These are phyloP conservation scores for Cornus florida DNA, from an alignment of 148 eudicot genomes.

Conservation along the genomic window DNA sequence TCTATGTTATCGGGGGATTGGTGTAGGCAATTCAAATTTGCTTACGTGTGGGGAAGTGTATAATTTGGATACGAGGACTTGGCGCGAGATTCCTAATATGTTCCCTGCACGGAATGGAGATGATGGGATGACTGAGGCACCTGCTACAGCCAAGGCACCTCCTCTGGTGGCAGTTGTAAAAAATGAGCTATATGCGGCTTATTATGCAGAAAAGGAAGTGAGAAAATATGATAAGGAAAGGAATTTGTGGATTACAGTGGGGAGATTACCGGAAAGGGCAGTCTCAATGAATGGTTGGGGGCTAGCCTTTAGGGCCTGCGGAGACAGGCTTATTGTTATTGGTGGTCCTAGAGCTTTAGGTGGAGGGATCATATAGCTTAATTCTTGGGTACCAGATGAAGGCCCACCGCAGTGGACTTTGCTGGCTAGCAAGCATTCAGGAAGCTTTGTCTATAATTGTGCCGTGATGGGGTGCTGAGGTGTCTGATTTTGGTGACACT, in stretches of 20 bases:
- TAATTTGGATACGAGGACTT: conserved; percentile 27
- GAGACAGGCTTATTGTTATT: conserved; percentile 36
- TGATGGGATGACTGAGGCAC: conserved; percentile 12
- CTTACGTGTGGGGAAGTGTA: conserved; percentile 38
- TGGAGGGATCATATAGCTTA: conserved; percentile 34
- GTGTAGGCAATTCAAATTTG: conserved; percentile 12
- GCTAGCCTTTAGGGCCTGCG: conserved; percentile 43
- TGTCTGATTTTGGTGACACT: conserved; percentile 7
- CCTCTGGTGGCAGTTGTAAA: conserved; percentile 42
- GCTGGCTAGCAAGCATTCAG: conserved; percentile 29
- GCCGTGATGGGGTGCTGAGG: conserved; percentile 48
- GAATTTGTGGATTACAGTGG: conserved; percentile 27
- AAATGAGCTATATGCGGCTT: conserved; percentile 37
- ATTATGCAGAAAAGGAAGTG: conserved; percentile 32
- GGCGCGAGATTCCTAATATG: conserved; percentile 36
- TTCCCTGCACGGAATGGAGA: conserved; percentile 25
- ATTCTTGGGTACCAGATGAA: conserved; percentile 40
- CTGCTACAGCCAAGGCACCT: conserved; percentile 34
- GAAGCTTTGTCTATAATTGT: conserved; percentile 45
- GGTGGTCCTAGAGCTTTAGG: conserved; percentile 35
- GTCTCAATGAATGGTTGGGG: conserved; percentile 49
- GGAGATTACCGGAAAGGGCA: conserved; percentile 32
- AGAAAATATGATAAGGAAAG: conserved; percentile 30
- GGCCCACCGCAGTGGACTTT: conserved; percentile 34
- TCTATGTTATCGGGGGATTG: conserved; percentile 38